phyloP scores from a whole-genome alignment of 352 stramenopile species.

The Peronosclerospora sorghi region DNA sequence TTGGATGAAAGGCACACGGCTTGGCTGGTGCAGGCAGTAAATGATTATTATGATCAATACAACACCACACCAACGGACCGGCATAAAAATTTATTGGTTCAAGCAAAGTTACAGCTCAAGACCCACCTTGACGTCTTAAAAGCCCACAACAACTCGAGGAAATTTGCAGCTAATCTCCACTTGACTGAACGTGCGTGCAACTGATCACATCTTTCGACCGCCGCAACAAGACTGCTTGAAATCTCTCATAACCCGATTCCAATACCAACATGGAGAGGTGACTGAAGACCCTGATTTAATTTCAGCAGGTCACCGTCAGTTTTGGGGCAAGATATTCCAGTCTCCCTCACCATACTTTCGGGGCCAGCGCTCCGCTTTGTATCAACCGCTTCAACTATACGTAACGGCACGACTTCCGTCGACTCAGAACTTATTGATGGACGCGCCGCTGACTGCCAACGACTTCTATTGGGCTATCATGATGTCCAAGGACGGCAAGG shows the following conservation, averaged over 20 bases:
- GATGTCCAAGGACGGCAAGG: slow-evolving; percentile 7
- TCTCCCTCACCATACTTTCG: background rate
- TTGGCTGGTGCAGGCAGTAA: background rate
- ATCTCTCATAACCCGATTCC: background rate
- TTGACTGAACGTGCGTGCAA: slow-evolving; percentile 3
- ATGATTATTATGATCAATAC: slow-evolving; percentile 2
- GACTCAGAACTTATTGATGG: background rate
- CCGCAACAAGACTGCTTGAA: slow-evolving; percentile 8
- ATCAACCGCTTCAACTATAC: background rate
- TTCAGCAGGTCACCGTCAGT: background rate
- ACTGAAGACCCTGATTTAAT: slow-evolving; percentile 5
- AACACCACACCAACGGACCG: background rate
- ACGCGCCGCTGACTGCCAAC: background rate
- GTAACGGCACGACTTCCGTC: background rate
- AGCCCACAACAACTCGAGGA: slow-evolving; percentile 3
- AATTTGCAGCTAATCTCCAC: slow-evolving; percentile 8
- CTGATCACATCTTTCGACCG: slow-evolving; percentile 5
- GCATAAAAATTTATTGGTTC: background rate
- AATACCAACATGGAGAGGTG: background rate
- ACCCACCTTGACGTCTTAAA: background rate
- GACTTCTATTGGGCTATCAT: background rate
- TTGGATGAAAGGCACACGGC: background rate
- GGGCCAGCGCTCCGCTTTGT: background rate
- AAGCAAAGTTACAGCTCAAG: background rate
- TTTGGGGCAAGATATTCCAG: background rate